Conservation (phyloP, 2,329 filamentous ascomycete species). For the Aspergillus hiratsukae region DNA sequence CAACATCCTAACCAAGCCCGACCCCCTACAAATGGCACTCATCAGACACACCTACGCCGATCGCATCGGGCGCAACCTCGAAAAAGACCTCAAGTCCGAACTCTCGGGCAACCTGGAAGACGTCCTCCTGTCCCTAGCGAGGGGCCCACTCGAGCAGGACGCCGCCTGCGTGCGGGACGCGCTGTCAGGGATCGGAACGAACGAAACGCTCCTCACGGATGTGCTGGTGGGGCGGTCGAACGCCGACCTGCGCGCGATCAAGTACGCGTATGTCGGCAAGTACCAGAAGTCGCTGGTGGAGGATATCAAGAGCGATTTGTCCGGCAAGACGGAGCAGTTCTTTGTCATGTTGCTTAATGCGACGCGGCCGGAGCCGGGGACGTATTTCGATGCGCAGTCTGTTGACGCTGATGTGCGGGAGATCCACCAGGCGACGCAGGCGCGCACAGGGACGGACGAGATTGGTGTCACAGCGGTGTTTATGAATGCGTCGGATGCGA, state of each 20-base stretch:
- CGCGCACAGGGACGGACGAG: constrained; percentile 65
- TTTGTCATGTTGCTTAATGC: constrained; percentile 74
- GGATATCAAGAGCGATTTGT: constrained; percentile 67
- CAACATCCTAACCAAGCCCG: constrained; percentile 60
- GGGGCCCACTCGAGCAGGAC: constrained; percentile 72
- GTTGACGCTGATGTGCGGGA: constrained; percentile 69
- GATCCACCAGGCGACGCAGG: constrained; percentile 70
- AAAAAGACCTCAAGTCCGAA: constrained; percentile 69
- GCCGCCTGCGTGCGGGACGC: constrained; percentile 58
- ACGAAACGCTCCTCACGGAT: constrained; percentile 73
- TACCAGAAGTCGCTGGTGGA: constrained; percentile 63
- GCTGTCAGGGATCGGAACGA: constrained; percentile 62
- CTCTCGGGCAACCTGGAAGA: constrained; percentile 67
- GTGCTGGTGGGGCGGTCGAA: constrained; percentile 71
- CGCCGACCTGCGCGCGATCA: constrained; percentile 75
- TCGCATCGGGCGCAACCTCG: constrained; percentile 60
- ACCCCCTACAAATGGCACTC: constrained; percentile 66
- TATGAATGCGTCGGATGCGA: constrained; percentile 65
- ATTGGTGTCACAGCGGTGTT: constrained; percentile 72
- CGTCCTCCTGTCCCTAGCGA: constrained; percentile 63
- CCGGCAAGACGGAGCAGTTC: constrained; percentile 73
- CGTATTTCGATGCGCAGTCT: constrained; percentile 64
- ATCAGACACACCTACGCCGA: constrained; percentile 61
- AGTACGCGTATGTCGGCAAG: constrained; percentile 62
- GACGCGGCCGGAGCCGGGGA: constrained; percentile 65